Evolutionary conservation across 345 rosid species (phyloP).

Genomic region (Salix udensis): DNA sequence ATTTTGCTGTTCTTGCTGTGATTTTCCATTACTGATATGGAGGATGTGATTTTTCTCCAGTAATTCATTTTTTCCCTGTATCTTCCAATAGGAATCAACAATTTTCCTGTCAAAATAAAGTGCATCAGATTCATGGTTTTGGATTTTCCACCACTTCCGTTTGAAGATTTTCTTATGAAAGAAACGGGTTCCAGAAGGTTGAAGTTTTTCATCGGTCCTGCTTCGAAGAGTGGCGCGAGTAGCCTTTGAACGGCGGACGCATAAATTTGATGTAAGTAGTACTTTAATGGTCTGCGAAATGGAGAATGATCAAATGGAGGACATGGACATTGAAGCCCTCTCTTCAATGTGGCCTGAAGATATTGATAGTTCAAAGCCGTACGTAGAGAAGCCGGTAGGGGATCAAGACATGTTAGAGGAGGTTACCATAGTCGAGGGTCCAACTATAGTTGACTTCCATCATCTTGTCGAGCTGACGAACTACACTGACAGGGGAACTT

Average conservation of each 20-base stretch:
- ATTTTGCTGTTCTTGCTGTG: not conserved
- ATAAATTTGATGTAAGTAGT: slow-evolving; percentile 14
- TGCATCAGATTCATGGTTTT: not conserved
- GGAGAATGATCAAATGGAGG: slow-evolving; percentile 65
- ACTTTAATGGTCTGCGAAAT: slow-evolving; percentile 43
- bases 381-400: slow-evolving; percentile 68
- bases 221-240: not conserved
- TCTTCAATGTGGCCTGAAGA: slow-evolving; percentile 98
- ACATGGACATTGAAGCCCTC: slow-evolving; percentile 76
- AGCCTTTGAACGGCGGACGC: not conserved
- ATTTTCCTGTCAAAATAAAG: not conserved
- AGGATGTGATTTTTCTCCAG: not conserved
- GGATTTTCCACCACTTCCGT: not conserved
- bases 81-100: not conserved
- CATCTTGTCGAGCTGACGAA: slow-evolving; percentile 53
- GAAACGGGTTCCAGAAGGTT: not conserved
- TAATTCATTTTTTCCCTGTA: not conserved
- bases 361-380: slow-evolving; percentile 73
- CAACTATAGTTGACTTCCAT: slow-evolving; percentile 57
- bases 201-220: not conserved
- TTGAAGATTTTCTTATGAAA: not conserved
- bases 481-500: slow-evolving; percentile 67
- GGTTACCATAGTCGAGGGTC: slow-evolving; percentile 54
- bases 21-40: not conserved
- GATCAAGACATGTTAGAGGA: slow-evolving; percentile 88